A percentile compares a stretch with the other conserved stretches of the same genome.
These are phyloP conservation scores for Trametes meyenii DNA, from an alignment of 768 basidiomycete genomes.

Conservation along the genomic window DNA sequence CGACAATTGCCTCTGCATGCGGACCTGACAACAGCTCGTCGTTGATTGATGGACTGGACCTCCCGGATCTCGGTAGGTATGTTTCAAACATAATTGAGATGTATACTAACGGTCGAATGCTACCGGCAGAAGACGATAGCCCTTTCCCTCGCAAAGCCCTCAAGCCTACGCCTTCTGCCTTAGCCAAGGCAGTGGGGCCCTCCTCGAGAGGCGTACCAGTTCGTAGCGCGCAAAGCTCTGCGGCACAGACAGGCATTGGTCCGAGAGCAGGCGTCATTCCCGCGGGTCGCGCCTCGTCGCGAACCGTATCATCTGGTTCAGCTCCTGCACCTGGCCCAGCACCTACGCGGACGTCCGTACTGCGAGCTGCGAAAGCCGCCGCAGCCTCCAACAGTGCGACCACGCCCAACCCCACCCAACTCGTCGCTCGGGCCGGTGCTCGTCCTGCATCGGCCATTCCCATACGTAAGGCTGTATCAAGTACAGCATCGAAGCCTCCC, in stretches of 20 bases:
- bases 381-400: constrained; percentile 13
- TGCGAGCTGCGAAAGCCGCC: constrained; percentile 20
- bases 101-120: neutral
- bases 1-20: constrained; percentile 9
- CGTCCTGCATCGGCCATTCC: constrained; percentile 2
- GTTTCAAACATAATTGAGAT: neutral
- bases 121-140: constrained; percentile 17
- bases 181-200: neutral
- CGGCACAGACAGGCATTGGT: neutral
- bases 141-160: constrained; percentile 5
- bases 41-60: neutral
- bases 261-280: constrained; percentile 1
- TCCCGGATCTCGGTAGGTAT: constrained; percentile 22
- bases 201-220: neutral
- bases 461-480: neutral
- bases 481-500: neutral
- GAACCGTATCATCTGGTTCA: neutral
- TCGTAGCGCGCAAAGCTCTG: neutral
- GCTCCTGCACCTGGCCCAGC: neutral
- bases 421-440: constrained; percentile 1
- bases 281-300: neutral
- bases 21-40: constrained; percentile 13
- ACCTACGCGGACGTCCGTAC: constrained; percentile 16
- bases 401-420: constrained; percentile 8
- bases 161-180: neutral